A percentile compares a stretch with the other conserved stretches of the same genome.
Conservation (phyloP, 495 filamentous ascomycete species). For the Astrothelium subdiscretum region DNA sequence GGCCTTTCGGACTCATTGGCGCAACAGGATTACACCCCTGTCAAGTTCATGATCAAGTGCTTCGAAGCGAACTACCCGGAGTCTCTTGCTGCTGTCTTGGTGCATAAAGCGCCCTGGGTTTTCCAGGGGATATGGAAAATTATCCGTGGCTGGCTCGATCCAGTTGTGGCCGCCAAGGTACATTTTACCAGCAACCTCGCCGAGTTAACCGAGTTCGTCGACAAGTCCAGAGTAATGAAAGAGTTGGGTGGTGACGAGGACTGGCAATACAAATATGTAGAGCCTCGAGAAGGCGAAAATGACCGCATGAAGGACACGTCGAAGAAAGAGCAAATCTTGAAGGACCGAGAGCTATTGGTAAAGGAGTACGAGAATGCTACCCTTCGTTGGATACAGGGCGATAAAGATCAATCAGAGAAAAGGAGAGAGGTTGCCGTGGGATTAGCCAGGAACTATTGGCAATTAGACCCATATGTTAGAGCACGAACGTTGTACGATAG, state of each 20-base stretch:
- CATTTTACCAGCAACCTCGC: conserved; percentile 80
- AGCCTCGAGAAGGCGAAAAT: conserved; percentile 65
- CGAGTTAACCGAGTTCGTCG: conserved; percentile 70
- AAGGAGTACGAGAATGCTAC: conserved; percentile 60
- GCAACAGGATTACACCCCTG: conserved; percentile 75
- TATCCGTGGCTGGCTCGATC: conserved; percentile 92
- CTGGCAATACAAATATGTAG: conserved; percentile 69
- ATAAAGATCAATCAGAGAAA: conserved; percentile 25
- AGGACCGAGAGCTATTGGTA: conserved; percentile 47
- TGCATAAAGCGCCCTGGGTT: conserved; percentile 94
- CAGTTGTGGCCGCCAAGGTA: conserved; percentile 87
- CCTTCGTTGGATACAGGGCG: conserved; percentile 51
- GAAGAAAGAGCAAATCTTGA: conserved; percentile 47
- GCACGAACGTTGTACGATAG: conserved; percentile 29
- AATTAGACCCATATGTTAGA: conserved; percentile 30
- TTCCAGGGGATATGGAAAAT: conserved; percentile 78
- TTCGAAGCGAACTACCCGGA: conserved; percentile 99
- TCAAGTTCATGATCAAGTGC: conserved; percentile 99
- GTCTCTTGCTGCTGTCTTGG: conserved; percentile 78
- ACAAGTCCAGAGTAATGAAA: conserved; percentile 54
- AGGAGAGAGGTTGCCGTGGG: conserved; percentile 43
- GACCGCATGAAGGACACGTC: conserved; percentile 53
- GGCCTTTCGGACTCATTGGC: conserved; percentile 35
- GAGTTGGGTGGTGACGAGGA: conserved; percentile 76
- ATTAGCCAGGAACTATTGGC: conserved; percentile 73